These are phyloP conservation scores for Escovopsis sp. DNA, from an alignment of 2,329 filamentous ascomycete genomes.

Conservation along the genomic window DNA sequence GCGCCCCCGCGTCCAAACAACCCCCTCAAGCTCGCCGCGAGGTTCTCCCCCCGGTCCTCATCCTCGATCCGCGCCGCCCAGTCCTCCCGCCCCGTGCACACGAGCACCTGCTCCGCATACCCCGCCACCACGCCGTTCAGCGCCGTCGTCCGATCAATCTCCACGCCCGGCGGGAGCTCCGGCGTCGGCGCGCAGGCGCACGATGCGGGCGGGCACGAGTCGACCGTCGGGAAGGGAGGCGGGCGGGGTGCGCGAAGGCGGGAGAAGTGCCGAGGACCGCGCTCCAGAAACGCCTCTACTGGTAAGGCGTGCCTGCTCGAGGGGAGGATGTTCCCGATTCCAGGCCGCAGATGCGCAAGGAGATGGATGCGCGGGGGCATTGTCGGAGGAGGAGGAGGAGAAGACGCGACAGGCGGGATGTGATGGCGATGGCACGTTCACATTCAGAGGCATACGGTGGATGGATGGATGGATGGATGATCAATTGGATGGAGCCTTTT, in stretches of 20 bases:
- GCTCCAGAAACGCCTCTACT: too few species aligned
- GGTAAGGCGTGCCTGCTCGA: background rate
- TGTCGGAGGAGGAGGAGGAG: too few species aligned
- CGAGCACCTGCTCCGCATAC: constrained; percentile 69
- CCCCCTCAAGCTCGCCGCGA: constrained; percentile 59
- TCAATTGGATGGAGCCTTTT: too few species aligned
- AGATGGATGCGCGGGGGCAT: too few species aligned
- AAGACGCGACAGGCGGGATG: too few species aligned
- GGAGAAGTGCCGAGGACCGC: too few species aligned
- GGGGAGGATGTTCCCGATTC: too few species aligned
- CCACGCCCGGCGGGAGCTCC: constrained; percentile 47
- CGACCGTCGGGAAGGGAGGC: constrained; percentile 28
- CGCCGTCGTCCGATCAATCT: constrained; percentile 56
- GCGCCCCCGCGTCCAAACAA: constrained; percentile 50
- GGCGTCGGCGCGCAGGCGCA: constrained; percentile 61
- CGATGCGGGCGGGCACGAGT: constrained; percentile 57
- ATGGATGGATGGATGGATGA: too few species aligned
- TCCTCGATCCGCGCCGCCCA: constrained; percentile 80
- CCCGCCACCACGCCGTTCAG: constrained; percentile 64
- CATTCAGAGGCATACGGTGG: too few species aligned
- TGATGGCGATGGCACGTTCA: too few species aligned
- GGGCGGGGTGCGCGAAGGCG: constrained; percentile 1
- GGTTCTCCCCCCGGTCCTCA: constrained; percentile 50
- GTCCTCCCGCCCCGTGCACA: constrained; percentile 67
- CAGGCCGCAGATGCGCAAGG: too few species aligned